These are phyloP conservation scores for Gentiana straminea DNA, from an alignment of 257 asterid species.

Conservation along the genomic window DNA sequence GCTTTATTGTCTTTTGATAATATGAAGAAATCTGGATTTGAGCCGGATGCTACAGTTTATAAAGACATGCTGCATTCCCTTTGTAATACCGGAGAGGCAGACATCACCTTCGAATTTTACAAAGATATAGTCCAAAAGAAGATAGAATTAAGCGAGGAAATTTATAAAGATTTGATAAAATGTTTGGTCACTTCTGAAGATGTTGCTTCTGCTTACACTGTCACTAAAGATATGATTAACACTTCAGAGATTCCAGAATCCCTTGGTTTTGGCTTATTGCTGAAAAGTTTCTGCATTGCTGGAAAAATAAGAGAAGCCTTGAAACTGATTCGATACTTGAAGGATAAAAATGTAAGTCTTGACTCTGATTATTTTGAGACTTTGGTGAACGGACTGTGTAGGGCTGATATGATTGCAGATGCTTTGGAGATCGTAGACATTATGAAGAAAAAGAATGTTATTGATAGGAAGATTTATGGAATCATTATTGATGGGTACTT, in stretches of 20 bases:
- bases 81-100: constrained; percentile 42
- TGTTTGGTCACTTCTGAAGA: constrained; percentile 57
- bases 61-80: constrained; percentile 43
- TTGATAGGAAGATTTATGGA: constrained; percentile 31
- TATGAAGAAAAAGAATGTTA: constrained; percentile 42
- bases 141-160: constrained; percentile 31
- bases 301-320: constrained; percentile 68
- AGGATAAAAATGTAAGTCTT: constrained; percentile 36
- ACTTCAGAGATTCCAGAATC: constrained; percentile 36
- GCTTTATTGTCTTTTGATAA: constrained; percentile 55
- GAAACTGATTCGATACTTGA: constrained; percentile 57
- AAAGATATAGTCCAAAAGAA: constrained; percentile 47
- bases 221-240: constrained; percentile 44
- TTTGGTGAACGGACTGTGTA: constrained; percentile 70
- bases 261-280: constrained; percentile 32
- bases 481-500: constrained; percentile 41
- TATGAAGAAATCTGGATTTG: constrained; percentile 53
- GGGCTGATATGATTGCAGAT: constrained; percentile 50
- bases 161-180: constrained; percentile 38
- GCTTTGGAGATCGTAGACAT: constrained; percentile 76
- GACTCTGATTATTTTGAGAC: constrained; percentile 34
- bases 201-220: constrained; percentile 28
- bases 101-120: constrained; percentile 71
- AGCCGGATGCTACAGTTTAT: constrained; percentile 47
- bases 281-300: constrained; percentile 60